phyloP scores from a whole-genome alignment of 2,329 filamentous ascomycete species.

The Xylariaceae sp. region DNA sequence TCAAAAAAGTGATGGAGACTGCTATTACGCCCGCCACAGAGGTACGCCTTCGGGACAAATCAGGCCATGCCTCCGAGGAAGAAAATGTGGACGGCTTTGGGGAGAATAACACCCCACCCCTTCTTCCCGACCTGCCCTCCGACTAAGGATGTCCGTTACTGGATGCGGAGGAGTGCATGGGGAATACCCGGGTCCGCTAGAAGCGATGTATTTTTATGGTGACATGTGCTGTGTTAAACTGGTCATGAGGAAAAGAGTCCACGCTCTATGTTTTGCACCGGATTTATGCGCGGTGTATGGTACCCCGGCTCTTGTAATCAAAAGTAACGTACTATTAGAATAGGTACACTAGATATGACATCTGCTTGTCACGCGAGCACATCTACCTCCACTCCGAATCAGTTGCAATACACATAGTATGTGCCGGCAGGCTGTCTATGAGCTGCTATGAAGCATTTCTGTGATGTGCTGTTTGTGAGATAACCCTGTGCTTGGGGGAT shows the following conservation, averaged over 20 bases:
- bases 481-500: too few species aligned
- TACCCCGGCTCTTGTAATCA: too few species aligned
- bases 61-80: background rate
- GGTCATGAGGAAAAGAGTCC: background rate
- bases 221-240: background rate
- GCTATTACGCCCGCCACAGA: background rate
- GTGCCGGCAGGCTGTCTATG: background rate
- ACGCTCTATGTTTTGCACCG: background rate
- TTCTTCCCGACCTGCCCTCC: background rate
- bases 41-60: background rate
- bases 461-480: too few species aligned
- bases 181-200: background rate
- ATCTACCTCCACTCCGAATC: too few species aligned
- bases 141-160: background rate
- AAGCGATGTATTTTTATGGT: constrained; percentile 10
- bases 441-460: background rate
- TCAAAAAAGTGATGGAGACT: background rate
- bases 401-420: too few species aligned
- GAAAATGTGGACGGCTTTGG: background rate
- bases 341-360: too few species aligned
- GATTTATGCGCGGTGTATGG: background rate
- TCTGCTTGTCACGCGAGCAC: too few species aligned
- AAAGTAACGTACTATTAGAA: too few species aligned
- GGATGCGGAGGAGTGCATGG: background rate
- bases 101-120: background rate